Base-by-base conservation (phyloP, 257 asterid species). In the Primulina tabacum region DNA sequence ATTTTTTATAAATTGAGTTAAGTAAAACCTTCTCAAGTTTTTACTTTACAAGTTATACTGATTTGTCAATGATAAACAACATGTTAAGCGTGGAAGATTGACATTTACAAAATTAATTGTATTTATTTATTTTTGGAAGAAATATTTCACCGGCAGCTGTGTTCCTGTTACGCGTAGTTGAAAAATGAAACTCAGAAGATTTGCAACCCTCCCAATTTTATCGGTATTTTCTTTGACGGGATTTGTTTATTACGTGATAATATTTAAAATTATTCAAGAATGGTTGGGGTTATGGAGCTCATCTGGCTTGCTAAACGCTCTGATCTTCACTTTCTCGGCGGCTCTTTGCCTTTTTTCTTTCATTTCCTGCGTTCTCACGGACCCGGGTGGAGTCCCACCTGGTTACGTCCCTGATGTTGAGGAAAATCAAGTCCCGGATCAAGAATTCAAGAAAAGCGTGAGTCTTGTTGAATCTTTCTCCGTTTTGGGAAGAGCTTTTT, bases 351-450 rank as follows among this genome's bases (percentile, higher is more conserved):
- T 76, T 34, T 84, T 83, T 7, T 77, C 88, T 43, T 82, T 83
- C 64, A n/a, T 76, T 30, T 82, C 81, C 32, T 86, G 92, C 77
- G 84, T 82, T 73, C 71, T 84, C 12, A 56, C 80, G 66, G 92
- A 86, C 73, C 96, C 92, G 26, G 96, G 96, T 47, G 80, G 81
- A 43, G 86, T 89, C 62, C 92, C 92, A 61, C 71, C 92, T 20
- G 78, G 84, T 9, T 89, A 77, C 71, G 64, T 83, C 28, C 93
- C 89, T 21, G 93, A 87, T 67, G 81, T 85, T 68, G 93, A 85
- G 68, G 79, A 75, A 1, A 67, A 60, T 26, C 71, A 78, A 47
- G 68, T 67, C 69, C 17, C 75, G 37, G 83, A 79, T 81, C 85
- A 79, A 29, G 88, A 82, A 82, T 12, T 60, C 71, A 79, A 73